These are phyloP conservation scores for Corymbia citriodora DNA, from an alignment of 441 rosid species.

Conservation along the genomic window DNA sequence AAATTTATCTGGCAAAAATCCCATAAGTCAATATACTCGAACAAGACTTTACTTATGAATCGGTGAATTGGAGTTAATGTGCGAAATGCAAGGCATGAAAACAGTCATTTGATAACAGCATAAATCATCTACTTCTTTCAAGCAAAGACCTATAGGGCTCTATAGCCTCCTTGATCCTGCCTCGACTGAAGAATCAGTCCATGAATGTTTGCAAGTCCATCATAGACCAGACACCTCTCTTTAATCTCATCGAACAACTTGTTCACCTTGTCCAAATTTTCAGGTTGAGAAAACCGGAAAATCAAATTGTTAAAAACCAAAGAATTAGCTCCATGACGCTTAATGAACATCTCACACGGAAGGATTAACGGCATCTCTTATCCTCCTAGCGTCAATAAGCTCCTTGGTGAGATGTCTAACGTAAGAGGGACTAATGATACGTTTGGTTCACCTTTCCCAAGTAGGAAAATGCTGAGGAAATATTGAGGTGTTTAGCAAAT, in stretches of 20 bases:
- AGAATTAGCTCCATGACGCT: slow-evolving; percentile 85
- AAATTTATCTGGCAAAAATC: neutral
- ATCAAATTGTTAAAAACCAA: slow-evolving; percentile 69
- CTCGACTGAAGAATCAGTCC: slow-evolving; percentile 93
- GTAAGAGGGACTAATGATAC: slow-evolving; percentile 43
- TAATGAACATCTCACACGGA: slow-evolving; percentile 70
- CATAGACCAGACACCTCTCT: slow-evolving; percentile 71
- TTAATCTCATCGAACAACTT: slow-evolving; percentile 81
- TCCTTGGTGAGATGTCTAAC: slow-evolving; percentile 81
- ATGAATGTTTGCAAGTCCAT: slow-evolving; percentile 78
- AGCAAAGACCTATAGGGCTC: slow-evolving; percentile 64
- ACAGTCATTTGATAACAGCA: fast-evolving
- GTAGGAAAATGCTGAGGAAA: no score
- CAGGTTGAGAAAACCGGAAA: slow-evolving; percentile 49
- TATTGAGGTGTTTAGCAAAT: no score
- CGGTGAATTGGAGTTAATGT: neutral
- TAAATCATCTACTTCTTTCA: slow-evolving; percentile 1
- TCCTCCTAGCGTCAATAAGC: slow-evolving; percentile 63
- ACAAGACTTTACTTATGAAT: neutral
- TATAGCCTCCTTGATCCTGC: slow-evolving; percentile 73
- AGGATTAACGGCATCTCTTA: slow-evolving; percentile 66
- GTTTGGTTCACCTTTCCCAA: no score
- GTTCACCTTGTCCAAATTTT: slow-evolving; percentile 64
- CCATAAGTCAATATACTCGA: neutral
- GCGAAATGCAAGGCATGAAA: neutral